phyloP scores from a whole-genome alignment of 2,329 filamentous ascomycete species.

The Fusarium sp. region DNA sequence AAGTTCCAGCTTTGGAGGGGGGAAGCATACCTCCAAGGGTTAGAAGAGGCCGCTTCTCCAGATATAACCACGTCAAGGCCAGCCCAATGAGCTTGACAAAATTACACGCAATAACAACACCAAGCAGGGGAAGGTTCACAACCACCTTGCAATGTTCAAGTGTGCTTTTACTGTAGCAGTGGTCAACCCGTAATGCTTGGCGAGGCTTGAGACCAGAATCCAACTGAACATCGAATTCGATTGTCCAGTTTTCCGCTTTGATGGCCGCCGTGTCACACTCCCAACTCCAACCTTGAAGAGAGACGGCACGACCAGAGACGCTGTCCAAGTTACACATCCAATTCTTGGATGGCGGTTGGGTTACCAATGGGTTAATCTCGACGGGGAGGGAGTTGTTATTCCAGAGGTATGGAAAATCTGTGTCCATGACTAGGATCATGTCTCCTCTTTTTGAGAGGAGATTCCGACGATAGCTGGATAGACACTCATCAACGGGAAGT shows the following conservation, averaged over 20 bases:
- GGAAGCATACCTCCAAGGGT: background rate
- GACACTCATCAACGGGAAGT: background rate
- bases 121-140: background rate
- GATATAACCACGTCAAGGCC: background rate
- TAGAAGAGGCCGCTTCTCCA: background rate
- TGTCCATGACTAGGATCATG: background rate
- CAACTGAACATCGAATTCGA: background rate
- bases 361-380: background rate
- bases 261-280: background rate
- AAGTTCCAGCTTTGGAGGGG: background rate
- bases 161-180: background rate
- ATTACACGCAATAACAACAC: background rate
- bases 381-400: background rate
- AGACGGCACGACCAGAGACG: background rate
- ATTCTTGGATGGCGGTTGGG: background rate
- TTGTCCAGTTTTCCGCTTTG: background rate
- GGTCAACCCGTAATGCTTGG: background rate
- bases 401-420: background rate
- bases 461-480: background rate
- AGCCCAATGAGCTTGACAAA: background rate
- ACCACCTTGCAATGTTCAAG: background rate
- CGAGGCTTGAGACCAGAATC: background rate
- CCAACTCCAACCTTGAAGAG: background rate
- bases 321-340: background rate
- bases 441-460: background rate